Evolutionary conservation across 2,329 filamentous ascomycete species (phyloP), one percentile per base, ranked within the genome.

Genomic region (Aspergillus fijiensis): DNA sequence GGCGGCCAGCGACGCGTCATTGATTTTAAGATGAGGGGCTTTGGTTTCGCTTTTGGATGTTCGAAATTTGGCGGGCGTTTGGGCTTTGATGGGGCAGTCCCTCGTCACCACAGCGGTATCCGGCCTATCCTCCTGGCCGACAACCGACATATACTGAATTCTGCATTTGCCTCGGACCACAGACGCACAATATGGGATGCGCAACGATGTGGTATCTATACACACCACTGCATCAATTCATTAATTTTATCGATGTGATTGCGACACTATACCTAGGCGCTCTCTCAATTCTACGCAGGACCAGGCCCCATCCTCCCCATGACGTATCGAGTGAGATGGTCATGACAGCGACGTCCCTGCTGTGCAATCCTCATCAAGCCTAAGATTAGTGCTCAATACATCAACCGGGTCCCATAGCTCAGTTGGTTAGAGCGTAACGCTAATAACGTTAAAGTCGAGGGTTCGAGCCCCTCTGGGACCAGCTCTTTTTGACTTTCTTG

Each of bases 361-460:
- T 45, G 1, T 0, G 16, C 16, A n/a, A 7, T 5, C 16, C 1
- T 45, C 39, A 45, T 45, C 0, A 0, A 7, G 39, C 39, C 7
- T 10, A 19, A n/a, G 14, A 6, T 7, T 3, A 9, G 19, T 0
- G 5, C 2, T 1, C 1, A 5, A 7, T 21, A 64, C 62, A 50
- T 50, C 49, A 50, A 27, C 23, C 14, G 25, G 49, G 49, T 50
- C 49, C 49, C 49, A 50, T 50, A 50, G 49, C 49, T 50, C 49
- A 50, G 49, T 50, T 50, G 49, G 49, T 50, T 50, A 50, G 49
- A 50, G 49, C 49, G 49, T 50, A 50, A 50, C 49, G 49, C 49
- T 50, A 50, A 50, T 50, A 50, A 50, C 49, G 49, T 50, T 50
- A 50, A 50, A 50, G 49, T 50, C 49, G 49, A 50, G 49, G 49